A percentile compares a stretch with the other conserved stretches of the same genome.
Conservation (phyloP, 2,329 filamentous ascomycete genomes). For the Didymellaceae sp. region DNA sequence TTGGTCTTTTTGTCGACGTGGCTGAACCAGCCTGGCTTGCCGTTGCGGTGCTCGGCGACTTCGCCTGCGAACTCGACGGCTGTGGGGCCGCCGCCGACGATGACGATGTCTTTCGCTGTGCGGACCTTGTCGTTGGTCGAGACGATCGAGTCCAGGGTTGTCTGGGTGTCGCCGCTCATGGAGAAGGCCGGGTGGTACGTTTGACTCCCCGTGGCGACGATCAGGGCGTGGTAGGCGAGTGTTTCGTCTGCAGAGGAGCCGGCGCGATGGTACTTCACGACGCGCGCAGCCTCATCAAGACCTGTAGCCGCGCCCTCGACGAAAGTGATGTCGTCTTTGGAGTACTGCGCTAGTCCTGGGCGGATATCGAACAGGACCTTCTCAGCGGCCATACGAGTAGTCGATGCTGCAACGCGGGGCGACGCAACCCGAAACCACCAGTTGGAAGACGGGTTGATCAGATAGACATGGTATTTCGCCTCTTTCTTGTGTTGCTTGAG, state of each 20-base stretch:
- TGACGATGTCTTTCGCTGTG: constrained; percentile 53
- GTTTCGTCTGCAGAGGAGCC: constrained; percentile 32
- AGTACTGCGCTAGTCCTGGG: constrained; percentile 59
- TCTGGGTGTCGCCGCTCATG: constrained; percentile 43
- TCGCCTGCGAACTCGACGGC: constrained; percentile 60
- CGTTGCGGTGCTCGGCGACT: constrained; percentile 52
- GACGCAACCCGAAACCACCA: constrained; percentile 63
- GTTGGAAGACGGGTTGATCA: constrained; percentile 60
- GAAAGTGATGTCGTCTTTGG: constrained; percentile 56
- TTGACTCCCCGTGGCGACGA: constrained; percentile 62
- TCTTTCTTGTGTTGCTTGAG: constrained; percentile 37
- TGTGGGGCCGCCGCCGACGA: constrained; percentile 58
- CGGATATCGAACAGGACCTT: constrained; percentile 59
- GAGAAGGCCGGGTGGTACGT: constrained; percentile 56
- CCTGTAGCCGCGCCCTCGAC: constrained; percentile 58
- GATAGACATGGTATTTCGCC: constrained; percentile 57
- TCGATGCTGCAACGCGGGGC: constrained; percentile 60
- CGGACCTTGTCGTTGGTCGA: constrained; percentile 44
- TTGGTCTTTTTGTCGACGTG: constrained; percentile 37
- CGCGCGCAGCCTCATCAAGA: constrained; percentile 54
- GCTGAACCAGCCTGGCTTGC: constrained; percentile 50
- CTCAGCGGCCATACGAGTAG: constrained; percentile 54
- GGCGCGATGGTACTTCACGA: constrained; percentile 51
- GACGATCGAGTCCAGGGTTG: constrained; percentile 41
- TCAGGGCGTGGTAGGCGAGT: constrained; percentile 60